Evolutionary conservation across 2,329 filamentous ascomycete genomes (phyloP).

Genomic region (Cordyceps fumosorosea): DNA sequence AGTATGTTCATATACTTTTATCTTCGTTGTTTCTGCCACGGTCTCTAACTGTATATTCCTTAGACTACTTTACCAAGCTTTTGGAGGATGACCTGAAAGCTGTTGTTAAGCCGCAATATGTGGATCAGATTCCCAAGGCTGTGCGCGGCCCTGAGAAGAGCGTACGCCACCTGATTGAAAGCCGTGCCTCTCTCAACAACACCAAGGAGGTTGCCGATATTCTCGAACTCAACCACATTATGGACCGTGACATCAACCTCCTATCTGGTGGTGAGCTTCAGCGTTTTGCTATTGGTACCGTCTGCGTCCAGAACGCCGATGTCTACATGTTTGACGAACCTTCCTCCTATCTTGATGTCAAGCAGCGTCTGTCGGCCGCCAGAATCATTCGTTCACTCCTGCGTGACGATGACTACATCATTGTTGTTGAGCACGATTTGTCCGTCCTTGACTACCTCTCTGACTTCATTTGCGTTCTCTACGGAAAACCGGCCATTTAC

Average conservation of each 20-base stretch:
- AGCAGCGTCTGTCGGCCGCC: slow-evolving; percentile 91
- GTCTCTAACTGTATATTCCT: slow-evolving; percentile 15
- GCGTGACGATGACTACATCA: slow-evolving; percentile 86
- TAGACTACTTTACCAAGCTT: slow-evolving; percentile 96
- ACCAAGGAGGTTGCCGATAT: slow-evolving; percentile 74
- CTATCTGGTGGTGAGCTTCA: slow-evolving; percentile 97
- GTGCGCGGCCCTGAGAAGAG: slow-evolving; percentile 75
- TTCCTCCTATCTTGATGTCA: slow-evolving; percentile 97
- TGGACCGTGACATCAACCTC: slow-evolving; percentile 82
- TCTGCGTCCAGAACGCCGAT: slow-evolving; percentile 92
- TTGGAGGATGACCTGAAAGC: slow-evolving; percentile 96
- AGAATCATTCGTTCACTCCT: slow-evolving; percentile 88
- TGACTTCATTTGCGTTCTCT: slow-evolving; percentile 95
- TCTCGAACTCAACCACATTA: slow-evolving; percentile 81
- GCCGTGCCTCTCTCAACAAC: slow-evolving; percentile 71
- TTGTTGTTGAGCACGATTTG: slow-evolving; percentile 98
- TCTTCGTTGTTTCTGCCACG: neutral
- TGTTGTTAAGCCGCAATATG: slow-evolving; percentile 98
- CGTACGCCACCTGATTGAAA: slow-evolving; percentile 72
- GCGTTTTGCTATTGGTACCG: slow-evolving; percentile 92
- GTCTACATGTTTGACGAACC: slow-evolving; percentile 99
- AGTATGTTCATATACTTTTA: slow-evolving; percentile 49
- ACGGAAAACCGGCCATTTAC: slow-evolving; percentile 91
- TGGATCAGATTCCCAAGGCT: slow-evolving; percentile 93
- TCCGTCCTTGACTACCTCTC: slow-evolving; percentile 97